phyloP scores from a whole-genome alignment of 1,284 basidiomycete genomes.

The Mixia osmundae region DNA sequence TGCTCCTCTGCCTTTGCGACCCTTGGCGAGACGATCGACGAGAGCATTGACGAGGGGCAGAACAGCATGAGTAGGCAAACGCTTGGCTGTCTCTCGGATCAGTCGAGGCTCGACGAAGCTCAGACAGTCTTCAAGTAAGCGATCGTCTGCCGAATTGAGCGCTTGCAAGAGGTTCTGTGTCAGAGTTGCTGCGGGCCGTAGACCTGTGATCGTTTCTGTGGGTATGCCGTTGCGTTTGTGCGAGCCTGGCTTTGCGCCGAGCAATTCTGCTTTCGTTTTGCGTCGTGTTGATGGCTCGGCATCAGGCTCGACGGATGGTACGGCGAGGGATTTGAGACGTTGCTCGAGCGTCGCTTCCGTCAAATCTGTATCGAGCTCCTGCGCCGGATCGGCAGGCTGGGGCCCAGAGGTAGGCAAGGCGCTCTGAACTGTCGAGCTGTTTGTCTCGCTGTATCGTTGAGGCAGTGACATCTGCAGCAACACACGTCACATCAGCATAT shows the following conservation, averaged over 20 bases:
- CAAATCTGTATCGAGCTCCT: conserved; percentile 53
- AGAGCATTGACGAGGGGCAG: conserved; percentile 70
- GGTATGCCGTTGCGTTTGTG: conserved; percentile 20
- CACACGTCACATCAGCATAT: too few species aligned
- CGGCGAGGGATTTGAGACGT: conserved; percentile 46
- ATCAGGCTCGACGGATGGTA: conserved; percentile 25
- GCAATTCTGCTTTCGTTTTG: conserved; percentile 1
- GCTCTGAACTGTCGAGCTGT: too few species aligned
- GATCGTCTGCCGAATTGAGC: conserved; percentile 76
- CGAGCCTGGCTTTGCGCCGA: conserved; percentile 13
- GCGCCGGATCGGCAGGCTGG: too few species aligned
- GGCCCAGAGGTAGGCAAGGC: too few species aligned
- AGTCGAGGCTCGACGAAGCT: conserved; percentile 53
- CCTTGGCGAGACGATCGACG: conserved; percentile 54
- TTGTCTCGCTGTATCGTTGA: too few species aligned
- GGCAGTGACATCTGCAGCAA: too few species aligned
- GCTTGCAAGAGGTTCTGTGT: conserved; percentile 90
- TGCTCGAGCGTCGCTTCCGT: conserved; percentile 77
- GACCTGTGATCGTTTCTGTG: conserved; percentile 19
- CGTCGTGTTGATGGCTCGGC: conserved; percentile 19
- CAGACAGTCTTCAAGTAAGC: conserved; percentile 68
- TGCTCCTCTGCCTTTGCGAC: conserved; percentile 53
- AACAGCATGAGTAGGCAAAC: conserved; percentile 70
- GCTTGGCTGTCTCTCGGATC: conserved; percentile 67
- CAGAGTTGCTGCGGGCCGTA: conserved; percentile 45